A percentile compares a stretch with the other conserved stretches of the same genome.
Conservation (phyloP, 129 eudicot species). For the Flaveria robusta region DNA sequence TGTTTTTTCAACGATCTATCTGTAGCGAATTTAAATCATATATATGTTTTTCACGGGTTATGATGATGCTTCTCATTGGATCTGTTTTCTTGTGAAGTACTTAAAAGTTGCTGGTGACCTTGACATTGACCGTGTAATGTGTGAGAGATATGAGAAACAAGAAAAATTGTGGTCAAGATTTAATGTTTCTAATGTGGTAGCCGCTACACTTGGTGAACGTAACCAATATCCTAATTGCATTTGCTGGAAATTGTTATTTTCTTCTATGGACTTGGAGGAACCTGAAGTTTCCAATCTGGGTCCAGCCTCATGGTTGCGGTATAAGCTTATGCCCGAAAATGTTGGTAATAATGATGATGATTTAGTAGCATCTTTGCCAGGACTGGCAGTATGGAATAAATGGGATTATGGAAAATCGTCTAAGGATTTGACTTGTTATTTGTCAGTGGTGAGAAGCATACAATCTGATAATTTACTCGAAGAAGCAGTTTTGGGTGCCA, state of each 20-base stretch:
- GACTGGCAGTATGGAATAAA: conserved; percentile 76
- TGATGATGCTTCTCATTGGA: conserved; percentile 24
- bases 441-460: conserved; percentile 63
- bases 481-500: conserved; percentile 58
- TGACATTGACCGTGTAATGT: conserved; percentile 59
- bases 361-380: conserved; percentile 54
- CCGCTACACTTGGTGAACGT: conserved; percentile 55
- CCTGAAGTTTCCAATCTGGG: conserved; percentile 31
- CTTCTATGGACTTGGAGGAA: conserved; percentile 36
- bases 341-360: conserved; percentile 31
- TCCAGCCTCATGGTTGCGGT: conserved; percentile 56
- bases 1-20: not conserved
- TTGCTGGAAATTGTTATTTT: conserved; percentile 82
- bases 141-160: conserved; percentile 58
- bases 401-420: conserved; percentile 45
- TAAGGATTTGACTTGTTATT: conserved; percentile 49
- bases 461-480: conserved; percentile 32
- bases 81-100: conserved; percentile 45
- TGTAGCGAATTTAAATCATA: not conserved
- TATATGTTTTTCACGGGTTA: conserved; percentile 2
- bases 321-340: conserved; percentile 68
- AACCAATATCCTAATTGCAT: conserved; percentile 60
- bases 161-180: conserved; percentile 68
- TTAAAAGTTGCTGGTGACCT: conserved; percentile 40
- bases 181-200: conserved; percentile 73